phyloP scores from a whole-genome alignment of 495 filamentous ascomycete genomes.

The Aspergillus ellipticus region DNA sequence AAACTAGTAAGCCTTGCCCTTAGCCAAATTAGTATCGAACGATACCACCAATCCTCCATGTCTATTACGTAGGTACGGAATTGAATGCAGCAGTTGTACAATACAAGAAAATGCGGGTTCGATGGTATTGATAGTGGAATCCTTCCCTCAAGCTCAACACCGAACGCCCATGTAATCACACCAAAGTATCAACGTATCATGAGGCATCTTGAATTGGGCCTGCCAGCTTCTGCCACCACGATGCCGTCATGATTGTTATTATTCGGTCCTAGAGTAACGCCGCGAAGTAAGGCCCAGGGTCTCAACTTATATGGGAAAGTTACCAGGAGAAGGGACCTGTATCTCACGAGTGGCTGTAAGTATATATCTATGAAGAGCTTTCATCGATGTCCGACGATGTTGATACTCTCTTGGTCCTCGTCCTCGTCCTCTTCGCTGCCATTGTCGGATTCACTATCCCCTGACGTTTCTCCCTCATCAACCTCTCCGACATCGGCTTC shows the following conservation, averaged over 20 bases:
- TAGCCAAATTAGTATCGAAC: no score
- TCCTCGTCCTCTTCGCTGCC: slow-evolving; percentile 44
- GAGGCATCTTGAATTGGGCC: slow-evolving; percentile 11
- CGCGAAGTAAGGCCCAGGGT: no score
- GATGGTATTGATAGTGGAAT: not conserved
- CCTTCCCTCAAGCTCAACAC: slow-evolving; percentile 2
- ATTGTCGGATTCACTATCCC: slow-evolving; percentile 38
- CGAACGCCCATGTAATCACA: slow-evolving; percentile 6
- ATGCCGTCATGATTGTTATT: slow-evolving; percentile 5
- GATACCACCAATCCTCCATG: no score
- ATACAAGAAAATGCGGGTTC: not conserved
- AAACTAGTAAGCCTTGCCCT: no score
- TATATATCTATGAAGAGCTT: slow-evolving; percentile 1
- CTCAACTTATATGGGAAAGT: no score
- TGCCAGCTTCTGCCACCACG: slow-evolving; percentile 10
- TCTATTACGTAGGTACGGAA: no score
- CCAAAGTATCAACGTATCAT: slow-evolving; percentile 1
- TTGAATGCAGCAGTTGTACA: not conserved
- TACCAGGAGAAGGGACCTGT: no score
- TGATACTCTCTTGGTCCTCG: slow-evolving; percentile 58
- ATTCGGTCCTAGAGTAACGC: no score
- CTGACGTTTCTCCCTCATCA: slow-evolving; percentile 24
- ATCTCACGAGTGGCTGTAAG: not conserved
- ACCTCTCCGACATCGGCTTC: slow-evolving; percentile 38
- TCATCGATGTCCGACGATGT: slow-evolving; percentile 69